These are phyloP conservation scores for Rosa hybrid DNA, from an alignment of 331 rosid species.

Conservation along the genomic window DNA sequence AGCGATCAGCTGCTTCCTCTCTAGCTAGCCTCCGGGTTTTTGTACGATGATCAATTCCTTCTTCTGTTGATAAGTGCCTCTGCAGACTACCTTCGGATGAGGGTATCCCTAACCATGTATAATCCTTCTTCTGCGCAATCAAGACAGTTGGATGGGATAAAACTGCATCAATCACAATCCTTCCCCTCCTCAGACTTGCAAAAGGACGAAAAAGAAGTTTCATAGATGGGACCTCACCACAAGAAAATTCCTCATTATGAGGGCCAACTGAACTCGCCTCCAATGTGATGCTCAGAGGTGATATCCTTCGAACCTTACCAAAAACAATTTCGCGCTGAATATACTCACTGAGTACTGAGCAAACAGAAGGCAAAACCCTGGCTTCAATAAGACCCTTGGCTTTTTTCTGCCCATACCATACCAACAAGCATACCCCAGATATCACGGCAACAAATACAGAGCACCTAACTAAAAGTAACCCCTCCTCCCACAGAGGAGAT, in stretches of 20 bases:
- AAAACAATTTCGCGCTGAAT: slow-evolving; percentile 72
- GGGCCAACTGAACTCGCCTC: slow-evolving; percentile 89
- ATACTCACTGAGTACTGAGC: slow-evolving; percentile 62
- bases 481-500: slow-evolving; percentile 62
- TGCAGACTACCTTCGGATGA: slow-evolving; percentile 41
- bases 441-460: slow-evolving; percentile 61
- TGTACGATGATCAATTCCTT: slow-evolving; percentile 75
- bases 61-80: slow-evolving; percentile 59
- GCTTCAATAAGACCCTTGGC: slow-evolving; percentile 71
- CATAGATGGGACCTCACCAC: slow-evolving; percentile 77
- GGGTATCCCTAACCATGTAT: slow-evolving; percentile 89
- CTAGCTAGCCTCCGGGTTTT: slow-evolving; percentile 63
- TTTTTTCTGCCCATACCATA: slow-evolving; percentile 75
- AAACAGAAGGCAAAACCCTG: slow-evolving; percentile 74
- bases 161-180: slow-evolving; percentile 84
- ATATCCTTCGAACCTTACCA: slow-evolving; percentile 76
- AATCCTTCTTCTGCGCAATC: slow-evolving; percentile 82
- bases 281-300: slow-evolving; percentile 83
- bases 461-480: slow-evolving; percentile 70
- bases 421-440: slow-evolving; percentile 73
- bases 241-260: slow-evolving; percentile 72
- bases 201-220: slow-evolving; percentile 72
- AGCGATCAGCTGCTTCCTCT: slow-evolving; percentile 57
- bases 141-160: slow-evolving; percentile 65
- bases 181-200: slow-evolving; percentile 84